Evolutionary conservation across 345 rosid species (phyloP).

Genomic region (Kernera saxatilis): DNA sequence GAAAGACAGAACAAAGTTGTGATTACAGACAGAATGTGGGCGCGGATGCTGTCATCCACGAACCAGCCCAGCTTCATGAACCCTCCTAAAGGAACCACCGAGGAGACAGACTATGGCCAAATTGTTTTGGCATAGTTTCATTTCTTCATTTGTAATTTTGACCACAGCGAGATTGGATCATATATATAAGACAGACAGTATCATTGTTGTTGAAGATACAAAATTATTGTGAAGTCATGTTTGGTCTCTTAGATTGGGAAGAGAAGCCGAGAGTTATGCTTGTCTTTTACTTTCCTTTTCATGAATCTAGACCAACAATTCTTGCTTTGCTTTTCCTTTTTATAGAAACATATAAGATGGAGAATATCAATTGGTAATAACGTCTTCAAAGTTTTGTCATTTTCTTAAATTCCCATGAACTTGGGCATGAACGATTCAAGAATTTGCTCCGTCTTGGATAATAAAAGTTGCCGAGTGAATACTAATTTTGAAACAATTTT

Average conservation of each 20-base stretch:
- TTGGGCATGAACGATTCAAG: not conserved
- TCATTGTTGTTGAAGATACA: not conserved
- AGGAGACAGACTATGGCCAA: not conserved
- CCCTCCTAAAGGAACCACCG: slow-evolving; percentile 13
- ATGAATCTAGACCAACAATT: not conserved
- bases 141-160: slow-evolving; percentile 20
- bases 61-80: slow-evolving; percentile 73
- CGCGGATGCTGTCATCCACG: slow-evolving; percentile 65
- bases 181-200: not conserved
- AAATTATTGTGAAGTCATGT: not conserved
- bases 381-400: not conserved
- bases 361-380: not conserved
- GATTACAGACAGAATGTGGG: slow-evolving; percentile 92
- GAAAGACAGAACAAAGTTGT: slow-evolving; percentile 67
- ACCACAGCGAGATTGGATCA: not conserved
- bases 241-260: not conserved
- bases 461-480: not conserved
- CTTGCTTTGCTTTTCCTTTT: not conserved
- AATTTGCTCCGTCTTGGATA: not conserved
- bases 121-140: not conserved
- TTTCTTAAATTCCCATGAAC: not conserved
- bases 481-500: too few species aligned
- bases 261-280: not conserved
- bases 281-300: not conserved
- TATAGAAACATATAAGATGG: not conserved